Conservation (phyloP, 805 yeast genomes). For the Starmerella asiatica region DNA sequence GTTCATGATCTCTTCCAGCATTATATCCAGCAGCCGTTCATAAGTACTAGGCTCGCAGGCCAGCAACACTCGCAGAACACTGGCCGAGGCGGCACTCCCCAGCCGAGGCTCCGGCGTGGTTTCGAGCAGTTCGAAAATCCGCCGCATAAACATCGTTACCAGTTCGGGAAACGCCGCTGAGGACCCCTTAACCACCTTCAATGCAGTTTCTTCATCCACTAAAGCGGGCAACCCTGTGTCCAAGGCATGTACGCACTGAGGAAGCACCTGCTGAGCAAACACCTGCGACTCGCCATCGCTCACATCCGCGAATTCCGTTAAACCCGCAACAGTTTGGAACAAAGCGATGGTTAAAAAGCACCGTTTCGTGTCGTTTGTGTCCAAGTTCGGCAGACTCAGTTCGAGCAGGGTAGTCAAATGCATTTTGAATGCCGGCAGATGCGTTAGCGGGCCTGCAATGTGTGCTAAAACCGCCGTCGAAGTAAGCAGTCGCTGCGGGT, state of each 20-base stretch:
- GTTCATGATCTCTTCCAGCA: slow-evolving; percentile 38
- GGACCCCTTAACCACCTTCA: slow-evolving; percentile 54
- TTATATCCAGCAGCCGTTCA: slow-evolving; percentile 21
- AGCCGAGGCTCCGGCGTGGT: slow-evolving; percentile 23
- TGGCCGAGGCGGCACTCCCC: slow-evolving; percentile 3
- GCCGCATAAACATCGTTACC: slow-evolving; percentile 41
- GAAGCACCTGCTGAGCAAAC: slow-evolving; percentile 12
- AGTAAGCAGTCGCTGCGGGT: slow-evolving; percentile 62
- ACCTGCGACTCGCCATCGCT: slow-evolving; percentile 19
- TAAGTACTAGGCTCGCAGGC: slow-evolving; percentile 23
- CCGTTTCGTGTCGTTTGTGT: slow-evolving; percentile 69
- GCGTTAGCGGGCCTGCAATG: slow-evolving; percentile 52
- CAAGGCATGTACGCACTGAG: slow-evolving; percentile 10
- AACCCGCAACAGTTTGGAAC: slow-evolving; percentile 55
- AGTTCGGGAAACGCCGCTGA: slow-evolving; percentile 56
- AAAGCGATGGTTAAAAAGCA: slow-evolving; percentile 56
- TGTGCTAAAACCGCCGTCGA: slow-evolving; percentile 57
- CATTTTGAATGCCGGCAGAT: slow-evolving; percentile 49
- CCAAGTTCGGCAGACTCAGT: slow-evolving; percentile 66
- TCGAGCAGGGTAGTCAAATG: slow-evolving; percentile 66
- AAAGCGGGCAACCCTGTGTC: slow-evolving; percentile 8
- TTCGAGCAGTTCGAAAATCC: slow-evolving; percentile 52
- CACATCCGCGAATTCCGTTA: slow-evolving; percentile 57
- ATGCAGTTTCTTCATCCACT: slow-evolving; percentile 35
- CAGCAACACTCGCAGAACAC: slow-evolving; percentile 8